Percentiles rank a stretch among this genome's conserved stretches.
Evolutionary conservation across 148 eudicot genomes (phyloP).

Genomic region (Vaccinium vitisidaea): DNA sequence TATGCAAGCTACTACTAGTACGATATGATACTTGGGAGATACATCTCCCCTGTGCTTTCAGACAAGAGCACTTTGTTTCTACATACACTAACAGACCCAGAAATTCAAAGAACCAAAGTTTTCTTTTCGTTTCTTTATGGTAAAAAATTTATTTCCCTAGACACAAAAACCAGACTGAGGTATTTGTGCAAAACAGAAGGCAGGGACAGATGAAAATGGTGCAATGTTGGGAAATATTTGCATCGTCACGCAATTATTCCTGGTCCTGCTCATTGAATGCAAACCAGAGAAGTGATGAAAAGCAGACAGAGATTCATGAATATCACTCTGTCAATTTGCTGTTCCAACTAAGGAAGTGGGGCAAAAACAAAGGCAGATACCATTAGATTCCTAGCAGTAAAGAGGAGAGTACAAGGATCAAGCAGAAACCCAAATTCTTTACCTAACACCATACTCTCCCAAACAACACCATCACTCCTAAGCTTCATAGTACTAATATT

Average conservation of each 20-base stretch:
- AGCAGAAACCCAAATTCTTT: background rate
- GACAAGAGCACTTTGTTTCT: background rate
- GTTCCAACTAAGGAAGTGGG: background rate
- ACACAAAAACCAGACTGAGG: background rate
- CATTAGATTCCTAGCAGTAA: background rate
- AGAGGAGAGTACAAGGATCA: background rate
- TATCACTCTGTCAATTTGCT: background rate
- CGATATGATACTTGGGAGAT: background rate
- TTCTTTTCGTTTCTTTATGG: background rate
- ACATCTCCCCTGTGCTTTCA: background rate
- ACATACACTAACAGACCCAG: background rate
- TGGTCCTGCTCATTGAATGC: slow-evolving; percentile 9
- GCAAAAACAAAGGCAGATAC: slow-evolving; percentile 2
- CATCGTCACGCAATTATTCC: background rate
- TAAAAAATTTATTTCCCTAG: background rate
- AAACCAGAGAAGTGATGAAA: background rate
- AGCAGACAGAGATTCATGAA: background rate
- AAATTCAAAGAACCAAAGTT: background rate
- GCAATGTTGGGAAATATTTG: background rate
- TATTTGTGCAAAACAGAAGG: background rate
- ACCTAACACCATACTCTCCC: background rate
- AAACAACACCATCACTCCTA: background rate
- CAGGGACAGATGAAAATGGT: background rate
- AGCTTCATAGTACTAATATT: background rate
- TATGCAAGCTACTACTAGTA: background rate